These are phyloP conservation scores for Epichloe sibirici DNA, from an alignment of 2,329 filamentous ascomycete genomes.

Conservation along the genomic window DNA sequence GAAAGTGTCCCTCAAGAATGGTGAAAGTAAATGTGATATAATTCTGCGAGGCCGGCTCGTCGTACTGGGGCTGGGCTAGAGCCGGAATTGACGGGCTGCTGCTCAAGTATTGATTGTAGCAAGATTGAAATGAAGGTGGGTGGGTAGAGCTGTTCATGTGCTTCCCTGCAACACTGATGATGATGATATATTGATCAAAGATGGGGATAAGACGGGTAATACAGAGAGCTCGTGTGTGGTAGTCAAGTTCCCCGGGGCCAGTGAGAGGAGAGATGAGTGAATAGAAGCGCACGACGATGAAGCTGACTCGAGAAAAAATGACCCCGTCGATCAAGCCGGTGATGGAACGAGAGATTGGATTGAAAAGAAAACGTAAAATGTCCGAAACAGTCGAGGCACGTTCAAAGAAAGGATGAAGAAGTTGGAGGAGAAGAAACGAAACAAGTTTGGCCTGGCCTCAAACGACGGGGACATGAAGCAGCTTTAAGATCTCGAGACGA, in stretches of 20 bases:
- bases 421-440: slow-evolving; percentile 2
- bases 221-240: slow-evolving; percentile 7
- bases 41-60: slow-evolving; percentile 7
- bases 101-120: slow-evolving; percentile 10
- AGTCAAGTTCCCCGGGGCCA: slow-evolving; percentile 1
- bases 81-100: not conserved
- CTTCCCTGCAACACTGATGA: slow-evolving; percentile 1
- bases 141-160: not conserved
- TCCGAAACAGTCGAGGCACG: not conserved
- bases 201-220: slow-evolving; percentile 13
- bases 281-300: not conserved
- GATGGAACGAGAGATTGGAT: not conserved
- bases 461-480: slow-evolving; percentile 9
- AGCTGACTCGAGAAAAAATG: not conserved
- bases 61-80: slow-evolving; percentile 2
- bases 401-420: not conserved
- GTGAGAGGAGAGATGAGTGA: not conserved
- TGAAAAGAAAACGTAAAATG: not conserved
- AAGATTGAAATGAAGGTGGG: slow-evolving; percentile 15
- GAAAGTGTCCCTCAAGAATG: slow-evolving; percentile 4
- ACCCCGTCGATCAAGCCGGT: not conserved
- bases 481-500: slow-evolving; percentile 9
- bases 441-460: slow-evolving; percentile 14
- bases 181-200: slow-evolving; percentile 11
- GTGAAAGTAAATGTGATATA: slow-evolving; percentile 1